phyloP scores from a whole-genome alignment of 2,329 filamentous ascomycete species.

The Gyromitra esculenta region DNA sequence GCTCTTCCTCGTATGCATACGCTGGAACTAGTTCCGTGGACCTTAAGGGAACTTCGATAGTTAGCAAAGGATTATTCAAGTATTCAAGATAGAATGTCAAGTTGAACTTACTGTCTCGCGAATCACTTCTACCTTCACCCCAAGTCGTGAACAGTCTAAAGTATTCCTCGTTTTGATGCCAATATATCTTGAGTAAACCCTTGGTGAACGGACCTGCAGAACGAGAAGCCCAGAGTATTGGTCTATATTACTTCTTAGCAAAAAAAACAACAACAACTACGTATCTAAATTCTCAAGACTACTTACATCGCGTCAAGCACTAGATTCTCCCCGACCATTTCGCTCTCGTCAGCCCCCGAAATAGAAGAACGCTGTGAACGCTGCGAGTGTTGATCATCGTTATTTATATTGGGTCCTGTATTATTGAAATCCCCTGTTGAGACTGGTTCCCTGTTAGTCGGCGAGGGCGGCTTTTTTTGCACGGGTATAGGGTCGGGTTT shows the following conservation, averaged over 20 bases:
- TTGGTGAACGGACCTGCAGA: slow-evolving; percentile 20
- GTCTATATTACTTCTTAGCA: slow-evolving; percentile 16
- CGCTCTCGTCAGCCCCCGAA: slow-evolving; percentile 28
- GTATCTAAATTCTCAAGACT: background rate
- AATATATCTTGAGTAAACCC: slow-evolving; percentile 36
- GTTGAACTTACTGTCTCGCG: slow-evolving; percentile 34
- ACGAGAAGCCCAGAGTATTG: slow-evolving; percentile 33
- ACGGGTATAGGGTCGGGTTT: slow-evolving; percentile 4
- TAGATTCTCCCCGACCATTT: slow-evolving; percentile 29
- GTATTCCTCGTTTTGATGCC: slow-evolving; percentile 30
- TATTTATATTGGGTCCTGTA: background rate
- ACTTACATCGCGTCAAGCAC: slow-evolving; percentile 37
- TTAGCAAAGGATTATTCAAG: slow-evolving; percentile 1
- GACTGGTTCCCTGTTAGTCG: slow-evolving; percentile 17
- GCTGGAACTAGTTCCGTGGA: slow-evolving; percentile 31
- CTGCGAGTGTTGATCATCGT: slow-evolving; percentile 1
- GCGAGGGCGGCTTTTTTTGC: background rate
- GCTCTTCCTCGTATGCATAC: slow-evolving; percentile 39
- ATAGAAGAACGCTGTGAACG: slow-evolving; percentile 15
- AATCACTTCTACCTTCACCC: slow-evolving; percentile 15
- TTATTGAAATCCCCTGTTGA: background rate
- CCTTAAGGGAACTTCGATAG: slow-evolving; percentile 25
- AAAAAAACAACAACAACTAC: no score
- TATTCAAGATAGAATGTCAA: background rate
- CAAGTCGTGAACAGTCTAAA: slow-evolving; percentile 42